phyloP scores from a whole-genome alignment of 2,329 filamentous ascomycete species.

The Acrocalymma vagum region DNA sequence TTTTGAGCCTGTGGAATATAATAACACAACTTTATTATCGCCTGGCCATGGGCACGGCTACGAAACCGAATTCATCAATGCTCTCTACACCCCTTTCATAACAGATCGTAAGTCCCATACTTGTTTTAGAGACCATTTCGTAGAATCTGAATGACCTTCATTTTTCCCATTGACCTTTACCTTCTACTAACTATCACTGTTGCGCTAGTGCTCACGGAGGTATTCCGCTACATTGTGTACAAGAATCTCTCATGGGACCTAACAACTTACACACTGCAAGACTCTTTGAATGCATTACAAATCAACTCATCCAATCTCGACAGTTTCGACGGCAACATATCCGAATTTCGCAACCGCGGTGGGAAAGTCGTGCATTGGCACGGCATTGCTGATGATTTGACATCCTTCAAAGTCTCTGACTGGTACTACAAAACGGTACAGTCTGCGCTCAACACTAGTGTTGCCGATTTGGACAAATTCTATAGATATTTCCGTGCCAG shows the following conservation, averaged over 20 bases:
- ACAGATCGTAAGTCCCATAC: conserved; percentile 11
- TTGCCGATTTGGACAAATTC: conserved; percentile 19
- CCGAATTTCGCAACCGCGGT: conserved; percentile 21
- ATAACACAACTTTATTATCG: conserved; percentile 1
- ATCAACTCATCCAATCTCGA: conserved; percentile 20
- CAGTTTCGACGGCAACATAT: conserved; percentile 22
- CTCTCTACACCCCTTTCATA: conserved; percentile 43
- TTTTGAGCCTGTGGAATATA: conserved; percentile 30
- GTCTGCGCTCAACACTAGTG: conserved; percentile 7
- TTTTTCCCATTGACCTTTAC: neutral
- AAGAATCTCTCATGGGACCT: conserved; percentile 50
- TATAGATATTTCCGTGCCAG: conserved; percentile 25
- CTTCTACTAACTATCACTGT: no score
- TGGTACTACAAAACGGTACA: conserved; percentile 18
- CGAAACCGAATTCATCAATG: conserved; percentile 17
- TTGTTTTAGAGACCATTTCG: neutral
- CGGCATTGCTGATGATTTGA: conserved; percentile 19
- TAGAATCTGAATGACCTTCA: neutral
- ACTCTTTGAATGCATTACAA: conserved; percentile 34
- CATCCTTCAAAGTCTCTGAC: conserved; percentile 10
- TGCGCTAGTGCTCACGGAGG: conserved; percentile 41
- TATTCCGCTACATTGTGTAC: conserved; percentile 54
- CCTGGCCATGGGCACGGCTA: conserved; percentile 11
- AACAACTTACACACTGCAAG: conserved; percentile 39
- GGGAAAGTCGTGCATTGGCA: conserved; percentile 32